phyloP scores from a whole-genome alignment of 2,329 filamentous ascomycete genomes.

The Pezicula neosporulosa region DNA sequence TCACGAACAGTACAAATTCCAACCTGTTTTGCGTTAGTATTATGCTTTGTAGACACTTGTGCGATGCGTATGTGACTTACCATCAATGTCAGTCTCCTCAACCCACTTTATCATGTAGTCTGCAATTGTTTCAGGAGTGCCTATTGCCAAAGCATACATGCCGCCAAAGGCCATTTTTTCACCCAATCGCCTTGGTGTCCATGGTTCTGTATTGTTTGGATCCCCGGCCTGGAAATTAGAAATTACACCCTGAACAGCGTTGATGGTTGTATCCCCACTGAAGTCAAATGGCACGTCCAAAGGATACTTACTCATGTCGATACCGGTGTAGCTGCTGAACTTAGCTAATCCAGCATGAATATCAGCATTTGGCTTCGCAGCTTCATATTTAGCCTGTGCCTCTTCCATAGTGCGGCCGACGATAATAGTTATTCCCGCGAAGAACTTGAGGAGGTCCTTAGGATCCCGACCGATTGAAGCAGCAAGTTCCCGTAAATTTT shows the following conservation, averaged over 20 bases:
- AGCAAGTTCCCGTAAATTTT: constrained; percentile 57
- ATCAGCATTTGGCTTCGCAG: constrained; percentile 56
- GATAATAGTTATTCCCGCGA: constrained; percentile 61
- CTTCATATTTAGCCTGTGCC: constrained; percentile 57
- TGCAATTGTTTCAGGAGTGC: neutral
- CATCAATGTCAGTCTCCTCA: constrained; percentile 64
- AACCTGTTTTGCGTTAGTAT: constrained; percentile 26
- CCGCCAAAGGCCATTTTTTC: constrained; percentile 46
- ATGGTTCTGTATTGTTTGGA: neutral
- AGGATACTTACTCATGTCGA: constrained; percentile 51
- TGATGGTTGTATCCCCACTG: neutral
- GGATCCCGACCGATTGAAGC: constrained; percentile 49
- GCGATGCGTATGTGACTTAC: constrained; percentile 20
- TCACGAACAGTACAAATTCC: constrained; percentile 52
- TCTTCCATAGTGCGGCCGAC: constrained; percentile 62
- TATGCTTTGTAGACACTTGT: no score
- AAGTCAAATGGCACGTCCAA: neutral
- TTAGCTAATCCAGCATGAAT: constrained; percentile 63
- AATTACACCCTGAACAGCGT: neutral
- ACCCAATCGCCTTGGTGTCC: constrained; percentile 60
- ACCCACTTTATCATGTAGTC: constrained; percentile 65
- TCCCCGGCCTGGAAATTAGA: neutral
- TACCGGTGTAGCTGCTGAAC: constrained; percentile 70
- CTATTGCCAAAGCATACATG: neutral
- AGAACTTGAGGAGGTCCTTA: constrained; percentile 60